Percentiles rank a stretch among this genome's conserved stretches.
Conservation (phyloP, 2,329 filamentous ascomycete genomes). For the Xylariaceae sp. region DNA sequence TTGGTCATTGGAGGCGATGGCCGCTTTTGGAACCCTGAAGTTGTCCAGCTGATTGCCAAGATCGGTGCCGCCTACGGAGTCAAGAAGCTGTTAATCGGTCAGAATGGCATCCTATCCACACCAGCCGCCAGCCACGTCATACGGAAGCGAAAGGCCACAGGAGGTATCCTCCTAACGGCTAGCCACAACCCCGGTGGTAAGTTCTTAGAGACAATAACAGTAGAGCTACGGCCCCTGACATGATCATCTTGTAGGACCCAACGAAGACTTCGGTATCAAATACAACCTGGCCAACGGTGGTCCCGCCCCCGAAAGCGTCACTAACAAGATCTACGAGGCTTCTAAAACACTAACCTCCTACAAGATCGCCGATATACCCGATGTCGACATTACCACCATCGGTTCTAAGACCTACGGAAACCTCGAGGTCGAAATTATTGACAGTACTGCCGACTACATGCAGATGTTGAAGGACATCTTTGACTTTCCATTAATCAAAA, state of each 20-base stretch:
- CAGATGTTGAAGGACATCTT: slow-evolving; percentile 98
- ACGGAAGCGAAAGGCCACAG: slow-evolving; percentile 90
- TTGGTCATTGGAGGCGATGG: slow-evolving; percentile 98
- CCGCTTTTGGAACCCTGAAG: slow-evolving; percentile 95
- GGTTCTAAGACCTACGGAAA: slow-evolving; percentile 83
- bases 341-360: slow-evolving; percentile 91
- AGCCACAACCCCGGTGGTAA: slow-evolving; percentile 97
- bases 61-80: slow-evolving; percentile 96
- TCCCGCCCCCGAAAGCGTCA: slow-evolving; percentile 92
- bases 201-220: slow-evolving; percentile 38
- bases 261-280: slow-evolving; percentile 98
- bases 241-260: slow-evolving; percentile 67
- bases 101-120: slow-evolving; percentile 95
- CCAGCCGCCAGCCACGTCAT: slow-evolving; percentile 96
- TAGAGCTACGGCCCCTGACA: slow-evolving; percentile 8
- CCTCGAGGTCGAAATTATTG: slow-evolving; percentile 93
- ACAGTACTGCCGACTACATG: slow-evolving; percentile 91
- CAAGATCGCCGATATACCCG: slow-evolving; percentile 86
- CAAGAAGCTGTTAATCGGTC: slow-evolving; percentile 97
- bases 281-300: slow-evolving; percentile 98
- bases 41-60: slow-evolving; percentile 95
- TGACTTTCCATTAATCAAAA: slow-evolving; percentile 94
- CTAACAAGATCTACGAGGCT: slow-evolving; percentile 95
- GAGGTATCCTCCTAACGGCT: slow-evolving; percentile 94
- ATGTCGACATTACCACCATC: slow-evolving; percentile 82